A percentile compares a stretch with the other conserved stretches of the same genome.
These are phyloP conservation scores for Fibroporia radiculosa DNA, from an alignment of 768 basidiomycete species.

Conservation along the genomic window DNA sequence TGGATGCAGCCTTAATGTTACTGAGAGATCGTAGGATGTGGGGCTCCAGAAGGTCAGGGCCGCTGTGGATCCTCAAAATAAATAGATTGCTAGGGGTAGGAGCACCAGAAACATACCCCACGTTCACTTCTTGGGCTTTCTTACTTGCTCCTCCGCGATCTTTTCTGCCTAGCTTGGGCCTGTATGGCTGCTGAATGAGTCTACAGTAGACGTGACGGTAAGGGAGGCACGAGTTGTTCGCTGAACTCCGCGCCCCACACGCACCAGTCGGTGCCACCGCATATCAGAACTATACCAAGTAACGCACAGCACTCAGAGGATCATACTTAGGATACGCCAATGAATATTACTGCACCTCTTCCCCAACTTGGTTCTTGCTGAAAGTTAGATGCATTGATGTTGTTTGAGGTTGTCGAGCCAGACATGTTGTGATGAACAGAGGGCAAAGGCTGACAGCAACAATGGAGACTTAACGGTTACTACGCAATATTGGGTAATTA, in stretches of 20 bases:
- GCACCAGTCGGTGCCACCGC: constrained; percentile 88
- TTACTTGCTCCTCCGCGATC: constrained; percentile 47
- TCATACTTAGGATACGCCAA: neutral
- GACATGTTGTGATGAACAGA: neutral
- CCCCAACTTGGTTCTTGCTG: constrained; percentile 12
- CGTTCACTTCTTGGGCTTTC: constrained; percentile 33
- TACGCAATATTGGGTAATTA: too few species aligned
- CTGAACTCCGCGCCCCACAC: constrained; percentile 10
- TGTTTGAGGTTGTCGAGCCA: neutral
- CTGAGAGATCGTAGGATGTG: constrained; percentile 83
- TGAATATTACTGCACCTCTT: constrained; percentile 9
- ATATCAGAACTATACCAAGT: constrained; percentile 63
- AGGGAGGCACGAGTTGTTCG: constrained; percentile 9
- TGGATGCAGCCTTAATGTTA: constrained; percentile 65
- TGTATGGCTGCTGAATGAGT: constrained; percentile 21
- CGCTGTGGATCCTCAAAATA: constrained; percentile 25
- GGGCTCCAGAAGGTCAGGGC: constrained; percentile 80
- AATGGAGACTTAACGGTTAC: too few species aligned
- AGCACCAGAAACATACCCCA: constrained; percentile 10
- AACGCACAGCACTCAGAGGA: neutral
- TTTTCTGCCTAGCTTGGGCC: constrained; percentile 73
- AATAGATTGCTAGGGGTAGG: too few species aligned
- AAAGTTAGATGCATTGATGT: neutral
- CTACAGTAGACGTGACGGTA: constrained; percentile 5
- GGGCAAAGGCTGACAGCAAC: neutral